Evolutionary conservation across 2,329 filamentous ascomycete species (phyloP), one percentile per base, ranked within the genome.

Genomic region (Penicillium concentricum): DNA sequence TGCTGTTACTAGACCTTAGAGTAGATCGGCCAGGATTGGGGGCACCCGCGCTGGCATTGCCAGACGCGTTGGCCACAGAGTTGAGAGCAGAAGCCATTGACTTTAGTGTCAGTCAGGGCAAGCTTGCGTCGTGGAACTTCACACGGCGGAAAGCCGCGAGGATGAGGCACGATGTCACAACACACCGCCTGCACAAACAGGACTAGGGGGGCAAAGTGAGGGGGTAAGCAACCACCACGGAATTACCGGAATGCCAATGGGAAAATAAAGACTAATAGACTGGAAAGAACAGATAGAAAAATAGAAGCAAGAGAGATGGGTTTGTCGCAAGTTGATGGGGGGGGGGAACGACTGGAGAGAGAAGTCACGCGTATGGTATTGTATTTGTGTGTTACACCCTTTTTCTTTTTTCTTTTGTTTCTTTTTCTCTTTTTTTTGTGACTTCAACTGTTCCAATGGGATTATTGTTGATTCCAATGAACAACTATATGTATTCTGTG

Each of bases 1-100:
- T 76, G 63, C 72, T 74, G 59, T 77, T 72, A 69, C 69, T 79
- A 67, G 79, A 77, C 69, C 83, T 82, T 69, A 82, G 70, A 59
- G 80, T 78, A 61, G 77, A 71, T 59, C 77, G 72, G 59, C 69
- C 62, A 56, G 74, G 58, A 61, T 70, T 75, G 51, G 74, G 74
- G 46, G 74, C 64, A 59, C 76, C 65, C 50, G 75, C 58, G 55
- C 73, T 69, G 45, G 64, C 62, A 70, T 74, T 76, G 69, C 70
- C 69, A 60, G 74, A 66, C 47, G 73, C 66, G 61, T 65, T 72
- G 62, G 73, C 62, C 53, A 68, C 55, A 43, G 74, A 70, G 61
- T 74, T 76, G 61, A 73, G 60, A 54, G 74, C 70, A 39, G 74
- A 77, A 69, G 75, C 71, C 75, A 78, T 78, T 65, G 67, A 68